Conservation (phyloP, 352 stramenopile species). For the Phytopythium mirpurense region DNA sequence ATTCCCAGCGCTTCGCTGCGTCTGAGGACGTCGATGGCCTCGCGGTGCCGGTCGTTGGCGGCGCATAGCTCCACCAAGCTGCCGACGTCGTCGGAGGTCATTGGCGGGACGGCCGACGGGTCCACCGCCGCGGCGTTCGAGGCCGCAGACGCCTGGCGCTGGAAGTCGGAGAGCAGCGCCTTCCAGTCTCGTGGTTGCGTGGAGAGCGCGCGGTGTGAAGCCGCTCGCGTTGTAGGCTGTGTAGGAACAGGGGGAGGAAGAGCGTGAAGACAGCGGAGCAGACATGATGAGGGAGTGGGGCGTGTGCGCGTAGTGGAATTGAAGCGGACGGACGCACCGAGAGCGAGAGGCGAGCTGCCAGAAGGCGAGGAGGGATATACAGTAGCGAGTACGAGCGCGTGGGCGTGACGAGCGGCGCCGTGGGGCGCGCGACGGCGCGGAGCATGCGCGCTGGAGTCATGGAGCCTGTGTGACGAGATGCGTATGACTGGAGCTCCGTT, state of each 20-base stretch:
- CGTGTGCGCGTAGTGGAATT: too few relatives aligned
- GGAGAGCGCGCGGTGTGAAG: not conserved
- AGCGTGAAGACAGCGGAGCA: too few relatives aligned
- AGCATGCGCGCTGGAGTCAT: not conserved
- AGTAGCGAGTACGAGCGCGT: not conserved
- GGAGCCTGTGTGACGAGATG: not conserved
- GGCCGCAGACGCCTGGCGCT: constrained; percentile 21
- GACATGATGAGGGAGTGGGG: too few relatives aligned
- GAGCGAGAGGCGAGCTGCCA: not conserved
- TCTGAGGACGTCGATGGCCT: constrained; percentile 43
- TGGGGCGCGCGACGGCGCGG: not conserved
- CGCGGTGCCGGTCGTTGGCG: constrained; percentile 35
- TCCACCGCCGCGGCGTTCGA: constrained; percentile 9
- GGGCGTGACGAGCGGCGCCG: not conserved
- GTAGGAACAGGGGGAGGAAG: too few relatives aligned
- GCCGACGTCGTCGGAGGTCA: constrained; percentile 15
- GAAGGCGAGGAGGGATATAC: too few relatives aligned
- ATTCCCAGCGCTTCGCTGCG: constrained; percentile 37
- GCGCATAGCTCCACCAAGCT: constrained; percentile 35
- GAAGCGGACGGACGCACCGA: too few relatives aligned
- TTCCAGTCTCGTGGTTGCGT: not conserved
- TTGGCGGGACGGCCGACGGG: not conserved
- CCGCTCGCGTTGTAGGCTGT: not conserved
- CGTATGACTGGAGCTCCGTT: too few relatives aligned
- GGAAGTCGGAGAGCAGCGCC: constrained; percentile 30